Conservation (phyloP, 2,329 filamentous ascomycete genomes). For the Botrytis elliptica region DNA sequence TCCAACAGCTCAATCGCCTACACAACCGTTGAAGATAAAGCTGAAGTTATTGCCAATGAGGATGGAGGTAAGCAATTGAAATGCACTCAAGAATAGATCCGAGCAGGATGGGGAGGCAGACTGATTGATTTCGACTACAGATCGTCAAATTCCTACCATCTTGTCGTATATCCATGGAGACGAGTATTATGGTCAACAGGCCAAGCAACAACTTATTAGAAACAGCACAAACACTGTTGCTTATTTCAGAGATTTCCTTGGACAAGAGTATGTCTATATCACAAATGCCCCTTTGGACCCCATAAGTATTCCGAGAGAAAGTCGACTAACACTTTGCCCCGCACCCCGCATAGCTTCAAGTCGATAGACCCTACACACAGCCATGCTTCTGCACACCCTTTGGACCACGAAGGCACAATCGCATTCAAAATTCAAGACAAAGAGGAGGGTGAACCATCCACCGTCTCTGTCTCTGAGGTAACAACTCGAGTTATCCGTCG, state of each 20-base stretch:
- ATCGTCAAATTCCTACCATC: slow-evolving; percentile 94
- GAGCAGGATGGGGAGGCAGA: neutral
- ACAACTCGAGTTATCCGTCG: slow-evolving; percentile 82
- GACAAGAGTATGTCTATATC: slow-evolving; percentile 69
- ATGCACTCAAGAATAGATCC: neutral
- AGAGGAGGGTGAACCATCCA: slow-evolving; percentile 61
- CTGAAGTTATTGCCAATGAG: slow-evolving; percentile 98
- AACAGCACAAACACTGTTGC: slow-evolving; percentile 92
- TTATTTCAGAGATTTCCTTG: slow-evolving; percentile 94
- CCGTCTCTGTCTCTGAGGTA: slow-evolving; percentile 74
- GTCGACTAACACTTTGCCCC: slow-evolving; percentile 29
- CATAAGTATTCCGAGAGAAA: neutral
- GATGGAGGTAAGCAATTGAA: slow-evolving; percentile 72
- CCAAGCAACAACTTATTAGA: slow-evolving; percentile 88
- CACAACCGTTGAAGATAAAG: slow-evolving; percentile 89
- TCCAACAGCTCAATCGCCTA: slow-evolving; percentile 96
- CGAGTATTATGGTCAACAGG: slow-evolving; percentile 94
- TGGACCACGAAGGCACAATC: slow-evolving; percentile 68
- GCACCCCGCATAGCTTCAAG: slow-evolving; percentile 63
- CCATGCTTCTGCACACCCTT: slow-evolving; percentile 88
- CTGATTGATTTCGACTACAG: slow-evolving; percentile 46
- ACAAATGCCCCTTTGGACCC: neutral
- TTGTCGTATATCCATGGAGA: slow-evolving; percentile 94
- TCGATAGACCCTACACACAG: slow-evolving; percentile 94
- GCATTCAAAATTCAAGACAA: slow-evolving; percentile 84